Conservation (phyloP, 108 stramenopile genomes). For the Schizochytrium sp. region DNA sequence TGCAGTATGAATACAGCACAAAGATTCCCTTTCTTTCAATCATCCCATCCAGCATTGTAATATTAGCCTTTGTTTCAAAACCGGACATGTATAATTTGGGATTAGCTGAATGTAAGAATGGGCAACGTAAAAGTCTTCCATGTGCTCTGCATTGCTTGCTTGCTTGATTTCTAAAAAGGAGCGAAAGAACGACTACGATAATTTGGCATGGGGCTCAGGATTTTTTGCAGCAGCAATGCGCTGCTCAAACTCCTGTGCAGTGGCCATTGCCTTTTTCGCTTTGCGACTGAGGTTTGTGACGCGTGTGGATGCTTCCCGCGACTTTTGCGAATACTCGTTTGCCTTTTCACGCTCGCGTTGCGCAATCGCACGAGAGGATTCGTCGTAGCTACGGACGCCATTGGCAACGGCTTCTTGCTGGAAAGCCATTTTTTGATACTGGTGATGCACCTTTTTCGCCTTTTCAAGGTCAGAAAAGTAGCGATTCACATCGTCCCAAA, state of each 20-base stretch:
- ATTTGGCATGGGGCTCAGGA: not conserved
- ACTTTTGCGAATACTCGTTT: not conserved
- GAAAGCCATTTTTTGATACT: not conserved
- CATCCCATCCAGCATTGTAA: no score
- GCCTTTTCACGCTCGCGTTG: not conserved
- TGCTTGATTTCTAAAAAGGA: no score
- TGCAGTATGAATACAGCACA: no score
- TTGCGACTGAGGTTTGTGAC: not conserved
- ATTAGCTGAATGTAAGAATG: no score
- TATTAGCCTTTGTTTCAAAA: no score
- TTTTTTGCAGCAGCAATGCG: not conserved
- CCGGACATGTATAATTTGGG: no score
- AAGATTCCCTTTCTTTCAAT: no score
- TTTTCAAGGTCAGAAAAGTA: not conserved
- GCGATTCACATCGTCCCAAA: not conserved
- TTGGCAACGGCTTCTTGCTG: not conserved
- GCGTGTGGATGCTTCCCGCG: not conserved
- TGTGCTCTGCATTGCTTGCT: no score
- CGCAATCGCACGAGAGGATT: not conserved
- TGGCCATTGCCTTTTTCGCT: not conserved
- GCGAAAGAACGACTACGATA: not conserved
- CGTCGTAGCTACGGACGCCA: not conserved
- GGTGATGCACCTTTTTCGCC: not conserved
- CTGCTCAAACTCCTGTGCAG: not conserved
- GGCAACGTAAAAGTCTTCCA: no score